Conservation (phyloP, 495 filamentous ascomycete species). For the Trichoderma gamsii region DNA sequence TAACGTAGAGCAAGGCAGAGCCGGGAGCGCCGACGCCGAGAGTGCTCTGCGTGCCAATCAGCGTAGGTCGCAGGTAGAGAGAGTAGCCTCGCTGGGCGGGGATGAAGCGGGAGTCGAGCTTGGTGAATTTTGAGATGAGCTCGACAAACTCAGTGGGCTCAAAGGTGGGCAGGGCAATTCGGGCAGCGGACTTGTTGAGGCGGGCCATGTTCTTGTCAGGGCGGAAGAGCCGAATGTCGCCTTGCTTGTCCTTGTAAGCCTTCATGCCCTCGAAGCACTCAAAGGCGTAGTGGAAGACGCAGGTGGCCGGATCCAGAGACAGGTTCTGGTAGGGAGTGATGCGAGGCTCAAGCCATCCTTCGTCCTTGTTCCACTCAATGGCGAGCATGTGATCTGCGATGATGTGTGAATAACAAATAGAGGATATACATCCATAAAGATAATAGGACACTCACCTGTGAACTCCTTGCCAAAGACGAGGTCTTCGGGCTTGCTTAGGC, state of each 20-base stretch:
- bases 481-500: constrained; percentile 63
- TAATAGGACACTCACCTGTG: constrained; percentile 52
- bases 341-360: constrained; percentile 68
- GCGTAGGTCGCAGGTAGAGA: constrained; percentile 87
- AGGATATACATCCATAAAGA: not conserved
- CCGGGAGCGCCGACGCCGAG: constrained; percentile 88
- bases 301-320: constrained; percentile 88
- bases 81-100: constrained; percentile 80
- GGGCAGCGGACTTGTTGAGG: constrained; percentile 78
- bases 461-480: constrained; percentile 85
- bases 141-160: constrained; percentile 63
- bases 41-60: constrained; percentile 94
- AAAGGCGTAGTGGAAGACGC: constrained; percentile 98
- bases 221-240: constrained; percentile 79
- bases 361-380: constrained; percentile 80
- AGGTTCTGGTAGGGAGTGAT: constrained; percentile 96
- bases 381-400: constrained; percentile 88
- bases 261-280: constrained; percentile 99
- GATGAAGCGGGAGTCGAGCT: constrained; percentile 82
- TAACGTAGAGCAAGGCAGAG: constrained; percentile 84
- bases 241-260: constrained; percentile 78
- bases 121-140: constrained; percentile 70
- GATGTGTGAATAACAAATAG: constrained; percentile 1
- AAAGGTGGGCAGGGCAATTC: constrained; percentile 88
- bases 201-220: constrained; percentile 94